Conservation (phyloP, 1,139 yeast species). For the Yamadazyma songkhlaensis region DNA sequence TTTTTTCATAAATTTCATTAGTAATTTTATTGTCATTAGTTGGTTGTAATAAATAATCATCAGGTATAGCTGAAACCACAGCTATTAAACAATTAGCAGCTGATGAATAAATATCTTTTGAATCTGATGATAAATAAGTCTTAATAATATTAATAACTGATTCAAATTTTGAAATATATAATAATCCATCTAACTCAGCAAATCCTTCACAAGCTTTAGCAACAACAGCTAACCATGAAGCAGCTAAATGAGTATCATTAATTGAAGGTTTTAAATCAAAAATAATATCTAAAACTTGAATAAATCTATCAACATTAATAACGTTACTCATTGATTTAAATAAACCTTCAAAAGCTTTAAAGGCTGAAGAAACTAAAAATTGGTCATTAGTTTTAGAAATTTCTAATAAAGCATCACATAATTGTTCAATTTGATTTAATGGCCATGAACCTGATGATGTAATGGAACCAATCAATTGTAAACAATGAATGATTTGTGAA, state of each 20-base stretch:
- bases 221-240: constrained; percentile 92
- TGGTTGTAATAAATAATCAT: constrained; percentile 52
- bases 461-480: constrained; percentile 70
- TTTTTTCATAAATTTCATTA: constrained; percentile 46
- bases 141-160: constrained; percentile 55
- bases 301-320: constrained; percentile 60
- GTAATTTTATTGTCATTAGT: constrained; percentile 37
- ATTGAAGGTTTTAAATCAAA: constrained; percentile 78
- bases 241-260: constrained; percentile 82
- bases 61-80: constrained; percentile 62
- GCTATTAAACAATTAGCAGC: constrained; percentile 89
- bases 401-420: constrained; percentile 74
- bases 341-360: constrained; percentile 80
- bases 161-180: constrained; percentile 57
- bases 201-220: constrained; percentile 82
- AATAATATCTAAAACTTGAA: constrained; percentile 64
- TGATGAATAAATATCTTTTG: constrained; percentile 64
- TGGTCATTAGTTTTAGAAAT: constrained; percentile 84
- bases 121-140: constrained; percentile 64
- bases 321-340: constrained; percentile 73
- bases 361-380: constrained; percentile 75
- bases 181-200: constrained; percentile 55
- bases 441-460: constrained; percentile 86
- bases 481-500: constrained; percentile 66
- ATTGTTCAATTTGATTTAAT: constrained; percentile 56